phyloP scores from a whole-genome alignment of 2,329 filamentous ascomycete genomes.

The Coniella lustricola region DNA sequence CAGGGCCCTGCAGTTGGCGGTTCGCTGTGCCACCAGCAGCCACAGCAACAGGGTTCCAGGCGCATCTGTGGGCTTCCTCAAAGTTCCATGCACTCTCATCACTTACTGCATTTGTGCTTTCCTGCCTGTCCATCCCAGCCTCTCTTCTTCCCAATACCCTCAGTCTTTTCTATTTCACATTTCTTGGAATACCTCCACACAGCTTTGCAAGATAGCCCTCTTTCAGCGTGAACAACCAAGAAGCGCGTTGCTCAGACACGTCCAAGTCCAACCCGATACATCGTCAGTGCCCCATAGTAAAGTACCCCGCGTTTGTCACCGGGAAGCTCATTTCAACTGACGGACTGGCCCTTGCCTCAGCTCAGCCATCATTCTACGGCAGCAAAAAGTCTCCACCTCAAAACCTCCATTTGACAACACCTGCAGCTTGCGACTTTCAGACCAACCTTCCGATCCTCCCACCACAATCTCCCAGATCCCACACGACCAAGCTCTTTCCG shows the following conservation, averaged over 20 bases:
- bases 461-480: neutral
- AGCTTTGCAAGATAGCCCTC: too few relatives aligned
- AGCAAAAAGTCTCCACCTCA: slow-evolving; percentile 9
- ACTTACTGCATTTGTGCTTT: neutral
- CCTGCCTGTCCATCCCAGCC: neutral
- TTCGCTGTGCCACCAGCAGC: neutral
- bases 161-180: neutral
- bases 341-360: slow-evolving; percentile 7
- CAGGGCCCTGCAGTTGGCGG: neutral
- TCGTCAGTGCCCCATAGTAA: neutral
- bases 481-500: neutral
- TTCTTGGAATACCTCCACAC: neutral
- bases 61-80: neutral
- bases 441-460: neutral
- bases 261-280: too few relatives aligned
- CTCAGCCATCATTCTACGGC: slow-evolving; percentile 2
- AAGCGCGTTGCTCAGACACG: too few relatives aligned
- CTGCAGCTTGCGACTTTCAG: slow-evolving; percentile 4
- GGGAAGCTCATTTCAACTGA: slow-evolving; percentile 1
- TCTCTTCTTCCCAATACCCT: neutral
- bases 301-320: slow-evolving; percentile 9
- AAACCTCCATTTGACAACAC: slow-evolving; percentile 11
- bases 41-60: neutral
- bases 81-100: slow-evolving; percentile 1
- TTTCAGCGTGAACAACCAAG: too few relatives aligned